These are phyloP conservation scores for Colletotrichum eleusines DNA, from an alignment of 2,329 filamentous ascomycete genomes.

Conservation along the genomic window DNA sequence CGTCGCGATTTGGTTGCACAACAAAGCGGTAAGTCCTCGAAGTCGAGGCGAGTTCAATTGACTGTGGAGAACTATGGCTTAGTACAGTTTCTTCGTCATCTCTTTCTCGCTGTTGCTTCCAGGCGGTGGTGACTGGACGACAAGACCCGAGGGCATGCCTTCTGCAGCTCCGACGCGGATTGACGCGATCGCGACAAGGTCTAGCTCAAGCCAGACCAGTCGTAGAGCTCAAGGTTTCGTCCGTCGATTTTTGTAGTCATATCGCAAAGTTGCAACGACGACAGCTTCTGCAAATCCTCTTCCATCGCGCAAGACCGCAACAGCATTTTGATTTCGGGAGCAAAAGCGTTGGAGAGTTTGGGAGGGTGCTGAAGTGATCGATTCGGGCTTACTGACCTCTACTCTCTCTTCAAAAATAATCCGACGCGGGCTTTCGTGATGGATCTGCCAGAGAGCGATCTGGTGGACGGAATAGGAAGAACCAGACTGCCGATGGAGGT, in stretches of 20 bases:
- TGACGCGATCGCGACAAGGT: slow-evolving; percentile 15
- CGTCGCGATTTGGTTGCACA: slow-evolving; percentile 30
- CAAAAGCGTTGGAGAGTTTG: slow-evolving; percentile 13
- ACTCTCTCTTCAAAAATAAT: slow-evolving; percentile 28
- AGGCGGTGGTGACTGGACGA: background rate
- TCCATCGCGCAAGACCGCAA: slow-evolving; percentile 13
- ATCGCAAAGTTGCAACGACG: slow-evolving; percentile 10
- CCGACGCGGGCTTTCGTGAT: slow-evolving; percentile 40
- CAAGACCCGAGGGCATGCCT: background rate
- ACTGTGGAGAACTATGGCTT: slow-evolving; percentile 31
- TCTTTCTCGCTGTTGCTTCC: background rate
- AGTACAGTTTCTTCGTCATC: slow-evolving; percentile 16
- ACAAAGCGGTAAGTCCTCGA: slow-evolving; percentile 23
- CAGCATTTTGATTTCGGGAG: slow-evolving; percentile 5
- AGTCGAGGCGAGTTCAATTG: slow-evolving; percentile 25
- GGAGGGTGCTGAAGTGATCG: slow-evolving; percentile 1
- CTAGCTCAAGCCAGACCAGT: slow-evolving; percentile 23
- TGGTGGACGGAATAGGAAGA: slow-evolving; percentile 44
- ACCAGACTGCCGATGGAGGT: slow-evolving; percentile 41
- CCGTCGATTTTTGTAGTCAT: background rate
- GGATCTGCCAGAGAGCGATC: slow-evolving; percentile 38
- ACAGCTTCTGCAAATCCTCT: slow-evolving; percentile 1
- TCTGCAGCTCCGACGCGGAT: background rate
- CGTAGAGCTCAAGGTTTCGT: background rate
- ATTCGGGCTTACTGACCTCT: slow-evolving; percentile 40